Base-by-base conservation (phyloP, 2,329 filamentous ascomycete genomes). In the Bisporella sp. region DNA sequence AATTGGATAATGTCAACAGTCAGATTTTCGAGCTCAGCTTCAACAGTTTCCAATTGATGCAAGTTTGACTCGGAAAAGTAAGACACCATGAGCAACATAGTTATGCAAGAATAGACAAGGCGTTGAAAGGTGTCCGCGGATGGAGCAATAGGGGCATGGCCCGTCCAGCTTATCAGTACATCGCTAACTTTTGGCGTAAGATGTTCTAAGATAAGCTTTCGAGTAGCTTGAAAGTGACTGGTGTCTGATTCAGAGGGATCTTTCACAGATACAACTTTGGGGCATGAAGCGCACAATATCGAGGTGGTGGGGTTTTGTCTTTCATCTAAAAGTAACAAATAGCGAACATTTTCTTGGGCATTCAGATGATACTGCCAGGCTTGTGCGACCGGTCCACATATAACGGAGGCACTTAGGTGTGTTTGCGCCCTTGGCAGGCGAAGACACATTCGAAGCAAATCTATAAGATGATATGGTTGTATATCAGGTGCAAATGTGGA, bases 391-490 rank as follows among this genome's bases (percentile, higher is more conserved):
- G 49, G 45, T 13, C 64, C 64, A 41, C 60, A 56, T 21, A 62
- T 58, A 7, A 56, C 45, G 3, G 45, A 47, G 37, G 30, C 33
- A 5, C 44, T 45, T 8, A 45, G n/a, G 35, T 50, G 28, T 12
- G 56, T n/a, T 39, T 46, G 43, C 11, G 61, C n/a, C 39, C 52
- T 53, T 29, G 54, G 53, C 28, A 67, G 50, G 12, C 87, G 87
- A 37, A 85, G 82, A 59, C 87, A 89, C 12, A 78, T 75, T 53
- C 81, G 72, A n/a, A 96, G 65, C 4, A 95, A 69, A 56, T 81
- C 81, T 37, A 87, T 69, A 28, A 95, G 66, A 56, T 90, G 81
- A 32, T 76, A 63, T 4, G 87, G 81, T 12, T 78, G 76, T 39
- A 82, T 77, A 64, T 87, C 21, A 21, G 21, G 21, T 21, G 21